phyloP scores from a whole-genome alignment of 129 eudicot genomes.

The Arctium lappa region DNA sequence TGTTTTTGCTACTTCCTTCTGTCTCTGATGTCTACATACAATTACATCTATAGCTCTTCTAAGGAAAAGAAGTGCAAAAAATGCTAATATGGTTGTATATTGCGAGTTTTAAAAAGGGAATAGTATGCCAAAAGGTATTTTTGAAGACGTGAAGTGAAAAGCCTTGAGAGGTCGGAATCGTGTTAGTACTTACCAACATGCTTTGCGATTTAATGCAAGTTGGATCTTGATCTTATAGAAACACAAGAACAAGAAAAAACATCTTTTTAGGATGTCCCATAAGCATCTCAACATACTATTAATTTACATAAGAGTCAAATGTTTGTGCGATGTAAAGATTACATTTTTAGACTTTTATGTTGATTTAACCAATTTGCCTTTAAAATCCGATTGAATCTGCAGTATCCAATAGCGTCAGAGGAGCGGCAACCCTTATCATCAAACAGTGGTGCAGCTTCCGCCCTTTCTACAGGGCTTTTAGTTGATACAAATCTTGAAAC shows the following conservation, averaged over 20 bases:
- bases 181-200: not conserved
- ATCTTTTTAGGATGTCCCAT: not conserved
- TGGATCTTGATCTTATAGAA: not conserved
- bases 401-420: constrained; percentile 83
- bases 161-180: not conserved
- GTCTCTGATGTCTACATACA: not conserved
- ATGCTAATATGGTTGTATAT: not conserved
- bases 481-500: constrained; percentile 94
- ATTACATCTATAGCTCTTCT: not conserved
- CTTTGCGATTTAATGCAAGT: not conserved
- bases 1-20: not conserved
- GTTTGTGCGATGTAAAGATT: not conserved
- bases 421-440: constrained; percentile 81
- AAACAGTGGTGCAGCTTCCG: constrained; percentile 44
- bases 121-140: too few relatives aligned
- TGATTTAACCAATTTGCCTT: not conserved
- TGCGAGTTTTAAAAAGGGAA: not conserved
- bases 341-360: not conserved
- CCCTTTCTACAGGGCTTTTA: constrained; percentile 59
- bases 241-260: too few relatives aligned
- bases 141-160: not conserved
- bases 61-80: not conserved
- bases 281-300: not conserved
- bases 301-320: not conserved
- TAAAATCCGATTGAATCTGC: constrained; percentile 10